Conservation (phyloP, 495 filamentous ascomycete species). For the Cenococcum geophilum region DNA sequence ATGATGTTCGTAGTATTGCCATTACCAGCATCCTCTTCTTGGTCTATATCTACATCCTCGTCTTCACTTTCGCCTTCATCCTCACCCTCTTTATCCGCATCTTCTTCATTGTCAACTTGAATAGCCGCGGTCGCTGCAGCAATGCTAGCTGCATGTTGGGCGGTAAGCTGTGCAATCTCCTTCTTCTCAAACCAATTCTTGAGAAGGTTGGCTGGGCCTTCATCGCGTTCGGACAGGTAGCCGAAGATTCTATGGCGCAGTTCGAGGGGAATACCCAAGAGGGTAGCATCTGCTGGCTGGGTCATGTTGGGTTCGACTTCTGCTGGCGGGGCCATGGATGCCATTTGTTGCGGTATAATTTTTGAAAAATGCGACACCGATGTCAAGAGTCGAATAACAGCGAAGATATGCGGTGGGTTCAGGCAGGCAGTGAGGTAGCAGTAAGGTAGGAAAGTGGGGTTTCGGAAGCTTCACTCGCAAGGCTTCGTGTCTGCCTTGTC, state of each 20-base stretch:
- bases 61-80: conserved; percentile 12
- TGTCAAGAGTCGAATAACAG: neutral
- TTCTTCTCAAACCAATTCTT: conserved; percentile 27
- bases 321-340: neutral
- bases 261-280: conserved; percentile 23
- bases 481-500: neutral
- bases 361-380: too few relatives aligned
- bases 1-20: neutral
- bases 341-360: neutral
- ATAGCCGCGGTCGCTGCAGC: neutral
- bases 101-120: neutral
- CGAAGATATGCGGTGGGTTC: neutral
- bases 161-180: conserved; percentile 12
- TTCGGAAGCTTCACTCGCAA: neutral
- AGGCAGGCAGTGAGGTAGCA: neutral
- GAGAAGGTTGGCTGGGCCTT: conserved; percentile 17
- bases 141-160: conserved; percentile 2
- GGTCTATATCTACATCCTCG: conserved; percentile 14
- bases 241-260: conserved; percentile 25
- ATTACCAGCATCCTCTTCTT: neutral
- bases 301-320: conserved; percentile 2
- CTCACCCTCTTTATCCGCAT: neutral
- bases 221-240: conserved; percentile 4
- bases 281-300: neutral
- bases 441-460: neutral